Base-by-base conservation (phyloP, 1,284 basidiomycete genomes). In the Marasmius fiardii region DNA sequence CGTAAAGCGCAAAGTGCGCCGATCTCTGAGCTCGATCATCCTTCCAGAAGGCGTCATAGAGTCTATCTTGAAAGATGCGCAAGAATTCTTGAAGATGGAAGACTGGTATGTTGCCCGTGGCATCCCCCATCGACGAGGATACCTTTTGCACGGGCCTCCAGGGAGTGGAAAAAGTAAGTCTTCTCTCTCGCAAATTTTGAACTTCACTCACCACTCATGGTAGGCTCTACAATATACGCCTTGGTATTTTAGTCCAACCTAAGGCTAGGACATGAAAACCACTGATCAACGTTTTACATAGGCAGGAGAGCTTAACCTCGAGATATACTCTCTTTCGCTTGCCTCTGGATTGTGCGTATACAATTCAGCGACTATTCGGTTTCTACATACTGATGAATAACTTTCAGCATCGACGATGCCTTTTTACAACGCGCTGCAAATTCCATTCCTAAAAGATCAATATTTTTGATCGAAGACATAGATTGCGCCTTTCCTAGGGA, bases 141-240 rank as follows among this genome's bases (percentile, higher is more conserved):
- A 82, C 60, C 65, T 84, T 16, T 67, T 85, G 12, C 71, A 80
- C 64, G 81, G 82, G 2, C 78, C 77, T 41, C 79, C 80, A 14
- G 80, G 80, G 6, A 78, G 78, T 8, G 79, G 80, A 10, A 82
- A 81, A 65, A 78, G 77, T 78, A 53, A 44, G 74, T 67, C n/a
- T 4, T 12, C n/a, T 34, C 12, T 18, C 48, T 39, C 11, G 35
- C 18, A 24, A 35, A 33, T 20, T 33, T 20, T 37, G 12, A 3
- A 39, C 20, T 43, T 35, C 47, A 26, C 43, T 54, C 24, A 63
- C 21, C 35, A 44, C 14, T 60, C 41, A 43, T 57, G 43, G 50
- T n/a, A 76, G 78, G 74, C 34, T 81, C 79, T 1, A 81, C 81
- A 3, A 83, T 86, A 31, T 83, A 83, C 58, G 82, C 82, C 3